phyloP scores from a whole-genome alignment of 495 filamentous ascomycete species.

The Hypoxylon fragiforme region DNA sequence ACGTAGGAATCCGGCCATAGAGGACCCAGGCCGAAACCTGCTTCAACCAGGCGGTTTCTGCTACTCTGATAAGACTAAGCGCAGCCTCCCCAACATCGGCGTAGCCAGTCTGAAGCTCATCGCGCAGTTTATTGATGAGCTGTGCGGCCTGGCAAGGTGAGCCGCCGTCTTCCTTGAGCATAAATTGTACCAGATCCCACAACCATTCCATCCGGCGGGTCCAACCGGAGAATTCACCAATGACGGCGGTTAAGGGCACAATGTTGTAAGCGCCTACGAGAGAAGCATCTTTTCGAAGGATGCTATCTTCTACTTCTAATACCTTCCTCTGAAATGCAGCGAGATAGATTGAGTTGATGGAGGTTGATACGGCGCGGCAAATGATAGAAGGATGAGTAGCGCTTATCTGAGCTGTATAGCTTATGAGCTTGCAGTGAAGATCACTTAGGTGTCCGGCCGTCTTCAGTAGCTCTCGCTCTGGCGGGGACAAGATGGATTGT shows the following conservation, averaged over 20 bases:
- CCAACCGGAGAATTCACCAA: conserved; percentile 84
- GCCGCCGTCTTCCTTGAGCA: conserved; percentile 54
- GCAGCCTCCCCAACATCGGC: conserved; percentile 77
- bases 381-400: conserved; percentile 73
- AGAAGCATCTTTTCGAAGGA: conserved; percentile 68
- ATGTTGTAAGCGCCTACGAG: conserved; percentile 89
- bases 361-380: conserved; percentile 84
- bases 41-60: conserved; percentile 89
- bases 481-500: conserved; percentile 62
- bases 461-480: conserved; percentile 78
- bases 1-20: conserved; percentile 76
- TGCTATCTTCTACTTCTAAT: conserved; percentile 75
- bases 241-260: conserved; percentile 83
- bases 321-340: conserved; percentile 80
- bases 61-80: conserved; percentile 67
- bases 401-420: conserved; percentile 64
- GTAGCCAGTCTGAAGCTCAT: conserved; percentile 84
- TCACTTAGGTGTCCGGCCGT: conserved; percentile 74
- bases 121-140: conserved; percentile 75
- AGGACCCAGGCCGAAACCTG: conserved; percentile 87
- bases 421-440: conserved; percentile 70
- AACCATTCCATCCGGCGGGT: conserved; percentile 82
- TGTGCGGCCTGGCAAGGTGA: conserved; percentile 48
- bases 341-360: conserved; percentile 73
- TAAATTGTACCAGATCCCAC: conserved; percentile 68